These are phyloP conservation scores for Trichoderma sp. DNA, from an alignment of 2,329 filamentous ascomycete species.

Conservation along the genomic window DNA sequence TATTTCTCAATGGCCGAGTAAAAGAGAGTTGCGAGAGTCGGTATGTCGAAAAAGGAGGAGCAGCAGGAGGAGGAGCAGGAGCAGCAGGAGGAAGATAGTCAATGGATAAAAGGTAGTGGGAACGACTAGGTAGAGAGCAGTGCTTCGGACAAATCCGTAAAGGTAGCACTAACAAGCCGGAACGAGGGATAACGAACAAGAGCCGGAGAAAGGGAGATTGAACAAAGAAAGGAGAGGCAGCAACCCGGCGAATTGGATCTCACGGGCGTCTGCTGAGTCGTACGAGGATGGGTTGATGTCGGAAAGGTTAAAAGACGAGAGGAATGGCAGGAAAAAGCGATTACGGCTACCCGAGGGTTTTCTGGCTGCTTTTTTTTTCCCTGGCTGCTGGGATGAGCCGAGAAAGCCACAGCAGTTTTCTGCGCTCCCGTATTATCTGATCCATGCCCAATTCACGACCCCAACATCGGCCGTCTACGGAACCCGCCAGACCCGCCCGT, in stretches of 20 bases:
- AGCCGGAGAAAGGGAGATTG: not conserved
- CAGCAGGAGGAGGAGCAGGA: not conserved
- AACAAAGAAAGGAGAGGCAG: not conserved
- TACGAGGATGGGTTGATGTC: slow-evolving; percentile 17
- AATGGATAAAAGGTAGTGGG: not conserved
- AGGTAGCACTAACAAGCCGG: not conserved
- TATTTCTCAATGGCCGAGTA: not conserved
- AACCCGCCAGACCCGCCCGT: slow-evolving; percentile 5
- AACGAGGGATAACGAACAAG: not conserved
- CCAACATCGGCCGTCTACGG: slow-evolving; percentile 19
- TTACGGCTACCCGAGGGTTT: slow-evolving; percentile 17
- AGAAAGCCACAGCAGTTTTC: not conserved
- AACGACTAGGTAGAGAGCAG: not conserved
- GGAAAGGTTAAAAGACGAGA: not conserved
- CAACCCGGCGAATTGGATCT: not conserved
- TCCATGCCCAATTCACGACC: not conserved
- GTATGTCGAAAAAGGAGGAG: not conserved
- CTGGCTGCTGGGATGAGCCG: not conserved
- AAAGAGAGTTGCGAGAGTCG: not conserved
- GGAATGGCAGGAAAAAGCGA: not conserved
- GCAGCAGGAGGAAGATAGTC: not conserved
- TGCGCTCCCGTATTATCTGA: not conserved
- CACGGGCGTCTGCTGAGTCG: not conserved
- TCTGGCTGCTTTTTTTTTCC: not conserved
- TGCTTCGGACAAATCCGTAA: not conserved